These are phyloP conservation scores for Solanum paucissectum DNA, from an alignment of 257 asterid genomes.

Conservation along the genomic window DNA sequence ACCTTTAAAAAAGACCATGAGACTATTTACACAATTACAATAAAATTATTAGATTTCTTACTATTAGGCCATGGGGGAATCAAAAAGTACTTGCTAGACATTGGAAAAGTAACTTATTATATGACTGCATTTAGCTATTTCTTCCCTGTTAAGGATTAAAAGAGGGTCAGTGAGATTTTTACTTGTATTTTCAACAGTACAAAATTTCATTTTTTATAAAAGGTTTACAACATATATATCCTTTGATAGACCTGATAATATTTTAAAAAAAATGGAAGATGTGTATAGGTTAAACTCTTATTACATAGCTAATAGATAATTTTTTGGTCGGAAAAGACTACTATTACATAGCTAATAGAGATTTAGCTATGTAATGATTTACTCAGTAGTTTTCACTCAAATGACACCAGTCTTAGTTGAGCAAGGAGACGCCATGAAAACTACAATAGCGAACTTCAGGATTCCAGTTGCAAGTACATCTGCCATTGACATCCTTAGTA, in stretches of 20 bases:
- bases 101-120: background rate
- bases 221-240: background rate
- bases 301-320: background rate
- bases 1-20: background rate
- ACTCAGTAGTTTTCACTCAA: background rate
- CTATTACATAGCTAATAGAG: background rate
- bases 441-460: background rate
- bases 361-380: background rate
- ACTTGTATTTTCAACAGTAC: background rate
- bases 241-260: background rate
- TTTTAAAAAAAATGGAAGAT: background rate
- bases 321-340: background rate
- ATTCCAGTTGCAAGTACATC: background rate
- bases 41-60: background rate
- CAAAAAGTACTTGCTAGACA: background rate
- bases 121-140: background rate
- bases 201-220: background rate
- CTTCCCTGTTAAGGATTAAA: background rate
- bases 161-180: background rate
- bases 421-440: background rate
- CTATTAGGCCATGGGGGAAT: background rate
- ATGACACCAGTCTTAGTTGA: background rate
- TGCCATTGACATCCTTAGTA: background rate
- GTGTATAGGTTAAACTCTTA: background rate
- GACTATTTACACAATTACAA: background rate